phyloP scores from a whole-genome alignment of 1,284 basidiomycete genomes.

The Trichosporon asahii region DNA sequence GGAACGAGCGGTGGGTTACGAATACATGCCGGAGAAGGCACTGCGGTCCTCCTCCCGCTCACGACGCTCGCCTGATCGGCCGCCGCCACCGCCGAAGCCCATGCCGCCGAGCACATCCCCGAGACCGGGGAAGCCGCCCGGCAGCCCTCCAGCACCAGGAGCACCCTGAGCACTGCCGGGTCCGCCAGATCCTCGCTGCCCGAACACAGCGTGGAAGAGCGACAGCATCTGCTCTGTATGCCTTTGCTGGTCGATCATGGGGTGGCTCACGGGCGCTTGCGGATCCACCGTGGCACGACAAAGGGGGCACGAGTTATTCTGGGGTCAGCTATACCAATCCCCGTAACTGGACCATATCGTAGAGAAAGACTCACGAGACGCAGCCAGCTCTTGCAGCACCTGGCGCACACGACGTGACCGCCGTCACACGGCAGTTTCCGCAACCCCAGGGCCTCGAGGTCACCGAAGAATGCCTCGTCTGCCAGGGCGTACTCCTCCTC shows the following conservation, averaged over 20 bases:
- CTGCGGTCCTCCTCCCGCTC: constrained; percentile 27
- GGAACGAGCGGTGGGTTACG: constrained; percentile 55
- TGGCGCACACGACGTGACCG: constrained; percentile 26
- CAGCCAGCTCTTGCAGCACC: constrained; percentile 24
- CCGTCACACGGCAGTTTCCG: constrained; percentile 21
- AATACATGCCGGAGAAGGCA: constrained; percentile 41
- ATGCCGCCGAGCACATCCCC: not conserved
- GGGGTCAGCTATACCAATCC: not conserved
- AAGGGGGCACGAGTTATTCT: constrained; percentile 31
- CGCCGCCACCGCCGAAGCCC: not conserved
- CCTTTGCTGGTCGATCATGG: constrained; percentile 19
- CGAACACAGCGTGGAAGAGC: constrained; percentile 25
- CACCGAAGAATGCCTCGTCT: constrained; percentile 23
- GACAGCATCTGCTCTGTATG: constrained; percentile 25
- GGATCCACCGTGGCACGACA: constrained; percentile 26
- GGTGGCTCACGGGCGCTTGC: not conserved
- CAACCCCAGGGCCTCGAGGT: constrained; percentile 21
- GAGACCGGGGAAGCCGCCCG: not conserved
- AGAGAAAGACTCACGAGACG: constrained; percentile 16
- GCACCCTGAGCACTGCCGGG: not conserved
- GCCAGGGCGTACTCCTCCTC: constrained; percentile 32
- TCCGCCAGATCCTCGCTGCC: not conserved
- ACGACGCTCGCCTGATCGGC: not conserved
- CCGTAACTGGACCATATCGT: not conserved
- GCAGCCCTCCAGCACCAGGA: not conserved